Evolutionary conservation across 2,329 filamentous ascomycete species (phyloP).

Genomic region (Clonostachys rosea): DNA sequence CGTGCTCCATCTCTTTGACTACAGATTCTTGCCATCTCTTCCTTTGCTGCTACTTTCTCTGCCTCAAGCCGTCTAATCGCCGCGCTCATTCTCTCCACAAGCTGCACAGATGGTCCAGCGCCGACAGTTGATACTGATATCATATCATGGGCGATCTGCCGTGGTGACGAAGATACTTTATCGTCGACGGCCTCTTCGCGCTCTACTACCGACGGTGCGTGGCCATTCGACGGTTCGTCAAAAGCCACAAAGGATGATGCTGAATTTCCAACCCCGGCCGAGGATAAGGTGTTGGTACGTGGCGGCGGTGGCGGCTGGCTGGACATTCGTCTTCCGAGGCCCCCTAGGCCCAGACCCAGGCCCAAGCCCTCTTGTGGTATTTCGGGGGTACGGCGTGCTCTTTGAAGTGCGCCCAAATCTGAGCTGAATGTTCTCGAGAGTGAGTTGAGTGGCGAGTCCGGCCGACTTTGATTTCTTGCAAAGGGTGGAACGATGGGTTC

Average conservation of each 20-base stretch:
- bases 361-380: conserved; percentile 29
- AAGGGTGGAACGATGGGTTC: conserved; percentile 30
- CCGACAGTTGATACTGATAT: conserved; percentile 85
- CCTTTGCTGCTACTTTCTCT: conserved; percentile 83
- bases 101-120: conserved; percentile 87
- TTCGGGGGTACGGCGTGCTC: conserved; percentile 24
- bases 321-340: conserved; percentile 36
- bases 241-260: conserved; percentile 39
- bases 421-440: conserved; percentile 48
- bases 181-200: conserved; percentile 45
- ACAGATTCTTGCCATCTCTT: conserved; percentile 76
- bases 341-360: conserved; percentile 25
- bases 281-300: no score
- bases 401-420: conserved; percentile 43
- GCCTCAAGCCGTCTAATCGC: conserved; percentile 86
- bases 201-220: conserved; percentile 25
- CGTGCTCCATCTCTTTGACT: conserved; percentile 88
- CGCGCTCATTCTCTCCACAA: conserved; percentile 94
- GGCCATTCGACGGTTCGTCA: conserved; percentile 27
- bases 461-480: conserved; percentile 41
- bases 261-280: conserved; percentile 23
- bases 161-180: conserved; percentile 48
- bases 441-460: conserved; percentile 49
- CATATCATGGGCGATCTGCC: conserved; percentile 74
- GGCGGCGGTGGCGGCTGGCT: conserved; percentile 30